Conservation (phyloP, 139 green algal species). For the Tetradesmus lagerheimii region DNA sequence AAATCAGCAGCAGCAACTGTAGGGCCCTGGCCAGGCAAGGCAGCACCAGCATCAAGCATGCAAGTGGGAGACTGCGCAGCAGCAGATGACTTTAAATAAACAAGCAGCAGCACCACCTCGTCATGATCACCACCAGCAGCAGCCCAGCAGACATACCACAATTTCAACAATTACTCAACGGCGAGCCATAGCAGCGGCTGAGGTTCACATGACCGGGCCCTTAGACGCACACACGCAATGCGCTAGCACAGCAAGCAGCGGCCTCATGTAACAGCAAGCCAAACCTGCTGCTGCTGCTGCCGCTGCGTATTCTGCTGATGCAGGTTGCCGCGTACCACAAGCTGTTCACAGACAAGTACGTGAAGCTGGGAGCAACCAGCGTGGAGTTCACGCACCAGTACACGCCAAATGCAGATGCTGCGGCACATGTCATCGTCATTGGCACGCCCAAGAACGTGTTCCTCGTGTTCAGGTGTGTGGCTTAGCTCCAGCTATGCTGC, state of each 20-base stretch:
- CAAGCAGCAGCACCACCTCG: too few relatives aligned
- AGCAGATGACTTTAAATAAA: too few relatives aligned
- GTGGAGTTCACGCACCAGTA: conserved; percentile 22
- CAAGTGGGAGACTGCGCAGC: too few relatives aligned
- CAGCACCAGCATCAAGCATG: too few relatives aligned
- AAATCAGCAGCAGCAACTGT: too few relatives aligned
- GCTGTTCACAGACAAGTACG: conserved; percentile 19
- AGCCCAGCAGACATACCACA: neutral
- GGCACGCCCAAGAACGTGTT: conserved; percentile 17
- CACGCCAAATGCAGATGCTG: neutral
- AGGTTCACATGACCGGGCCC: too few relatives aligned
- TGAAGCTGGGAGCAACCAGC: conserved; percentile 17
- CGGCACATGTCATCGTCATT: conserved; percentile 10
- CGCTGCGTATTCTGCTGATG: conserved; percentile 9
- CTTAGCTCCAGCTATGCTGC: neutral
- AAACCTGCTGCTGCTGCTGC: neutral
- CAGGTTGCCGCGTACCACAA: conserved; percentile 14
- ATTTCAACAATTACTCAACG: too few relatives aligned
- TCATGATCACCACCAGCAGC: neutral
- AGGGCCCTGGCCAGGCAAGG: too few relatives aligned
- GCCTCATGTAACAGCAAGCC: neutral
- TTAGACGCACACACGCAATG: too few relatives aligned
- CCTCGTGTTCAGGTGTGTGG: conserved; percentile 4
- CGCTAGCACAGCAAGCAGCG: too few relatives aligned
- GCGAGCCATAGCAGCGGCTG: too few relatives aligned